Conservation (phyloP, 1,284 basidiomycete species). For the Ceratobasidium sp. region DNA sequence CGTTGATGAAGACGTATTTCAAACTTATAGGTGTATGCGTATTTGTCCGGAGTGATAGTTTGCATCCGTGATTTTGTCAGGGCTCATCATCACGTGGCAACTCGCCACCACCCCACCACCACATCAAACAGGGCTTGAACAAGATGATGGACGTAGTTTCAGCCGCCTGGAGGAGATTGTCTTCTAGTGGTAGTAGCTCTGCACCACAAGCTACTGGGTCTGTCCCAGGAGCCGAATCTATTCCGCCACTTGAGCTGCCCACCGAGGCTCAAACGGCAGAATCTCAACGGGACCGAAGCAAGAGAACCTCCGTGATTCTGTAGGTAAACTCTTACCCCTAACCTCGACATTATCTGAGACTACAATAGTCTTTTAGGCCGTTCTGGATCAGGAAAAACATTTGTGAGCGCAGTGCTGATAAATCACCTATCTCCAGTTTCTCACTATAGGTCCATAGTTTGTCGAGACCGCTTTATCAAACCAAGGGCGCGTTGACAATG, state of each 20-base stretch:
- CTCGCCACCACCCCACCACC: not conserved
- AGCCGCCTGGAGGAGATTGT: not conserved
- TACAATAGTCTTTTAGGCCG: conserved; percentile 12
- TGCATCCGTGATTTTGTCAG: not conserved
- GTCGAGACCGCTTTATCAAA: not conserved
- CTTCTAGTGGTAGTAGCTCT: not conserved
- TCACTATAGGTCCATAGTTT: not conserved
- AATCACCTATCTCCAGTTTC: not conserved
- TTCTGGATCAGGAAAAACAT: conserved; percentile 33
- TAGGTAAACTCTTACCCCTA: not conserved
- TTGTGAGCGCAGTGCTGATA: not conserved
- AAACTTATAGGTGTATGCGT: too few relatives aligned
- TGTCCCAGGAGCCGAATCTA: too few relatives aligned
- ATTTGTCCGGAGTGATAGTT: too few relatives aligned
- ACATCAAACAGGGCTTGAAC: not conserved
- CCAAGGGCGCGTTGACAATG: not conserved
- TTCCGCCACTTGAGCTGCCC: not conserved
- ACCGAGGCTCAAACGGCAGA: not conserved
- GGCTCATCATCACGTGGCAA: conserved; percentile 6
- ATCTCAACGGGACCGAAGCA: not conserved
- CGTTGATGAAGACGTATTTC: too few relatives aligned
- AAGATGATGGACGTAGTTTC: not conserved
- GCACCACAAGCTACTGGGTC: not conserved
- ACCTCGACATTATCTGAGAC: not conserved
- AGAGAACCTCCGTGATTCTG: not conserved